Evolutionary conservation across 1,284 basidiomycete genomes (phyloP), one percentile per base, ranked within the genome.

Genomic region (Pseudozyma hubeiensis): DNA sequence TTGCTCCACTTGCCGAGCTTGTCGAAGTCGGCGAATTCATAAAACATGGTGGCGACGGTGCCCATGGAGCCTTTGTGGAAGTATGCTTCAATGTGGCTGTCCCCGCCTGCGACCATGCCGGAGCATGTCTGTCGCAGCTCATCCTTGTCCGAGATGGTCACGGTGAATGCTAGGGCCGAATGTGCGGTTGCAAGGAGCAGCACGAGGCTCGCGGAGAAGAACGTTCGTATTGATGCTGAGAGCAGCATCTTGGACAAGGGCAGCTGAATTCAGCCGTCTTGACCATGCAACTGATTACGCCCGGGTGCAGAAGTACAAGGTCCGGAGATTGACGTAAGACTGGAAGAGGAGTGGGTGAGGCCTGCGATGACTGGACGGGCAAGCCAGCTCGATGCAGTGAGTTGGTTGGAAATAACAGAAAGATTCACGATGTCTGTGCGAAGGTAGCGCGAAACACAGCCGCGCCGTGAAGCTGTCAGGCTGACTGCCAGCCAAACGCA

Each of bases 1-100:
- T 61, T 44, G 3, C 61, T 61, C n/a, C 85, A 80, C 30, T 85
- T 92, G 35, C 96, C 96, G 11, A 99, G 88, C 81, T 92, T 93
- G 56, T 88, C 86, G 51, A 91, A 90, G 82, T 99, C 96, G 33
- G 87, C 84, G 92, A 94, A 98, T 85, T 99, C 96, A 84, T 98
- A 99, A 49, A 99, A 90, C 60, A 97, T 91, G 87, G 96, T 90
- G 16, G 96, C 92, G 31, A 97, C 87, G 81, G 94, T 92, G n/a
- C 96, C 96, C 77, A 89, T 87, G 4, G 93, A 94, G 10, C 81
- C 64, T 4, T 87, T 85, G 77, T 93, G 89, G 86, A 97, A 98
- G 7, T 63, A 33, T 37, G 71, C 65, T 85, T 96, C 93, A 74
- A 97, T 94, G 85, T 89, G 91, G 29, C 94, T 92, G 40, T 90